Evolutionary conservation across 331 rosid species (phyloP), one percentile per base, ranked within the genome.

Genomic region (Malus hybrid): DNA sequence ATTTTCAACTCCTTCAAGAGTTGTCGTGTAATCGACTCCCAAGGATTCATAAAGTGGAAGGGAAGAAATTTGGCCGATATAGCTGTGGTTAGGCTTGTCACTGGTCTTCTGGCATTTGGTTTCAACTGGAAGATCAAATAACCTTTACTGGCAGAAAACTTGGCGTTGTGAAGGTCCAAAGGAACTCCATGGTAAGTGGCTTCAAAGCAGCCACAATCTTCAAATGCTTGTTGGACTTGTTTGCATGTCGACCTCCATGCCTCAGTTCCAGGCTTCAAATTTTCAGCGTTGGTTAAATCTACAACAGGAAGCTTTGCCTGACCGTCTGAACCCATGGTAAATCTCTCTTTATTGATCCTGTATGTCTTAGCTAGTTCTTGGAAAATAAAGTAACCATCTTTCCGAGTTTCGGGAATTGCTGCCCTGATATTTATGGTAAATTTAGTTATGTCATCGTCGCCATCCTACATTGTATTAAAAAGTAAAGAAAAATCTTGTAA

Each of bases 201-300:
- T 76, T 89, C 91, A 67, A 89, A 88, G 83, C 93, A 92, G 70
- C 97, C 97, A 66, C 78, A 88, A 60, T 86, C 88, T 27, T 75
- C 86, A 31, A 88, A 85, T 59, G 93, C 91, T 57, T 84, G 33
- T 50, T 82, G 39, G 66, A 92, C 96, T 82, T 79, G 85, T 22
- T 82, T 77, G 65, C 81, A 89, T 79, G 83, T 86, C 54, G 16
- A 68, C 12, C 80, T 85, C 93, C 96, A 89, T 57, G 86, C 76
- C 8, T 79, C 48, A 22, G 72, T 81, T 8, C 64, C 73, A 13
- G 65, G 83, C 42, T 79, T 74, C 10, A 78, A 57, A 8, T 62
- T 54, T 55, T 80, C 61, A 22, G 12, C 13, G 1, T 78, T 44
- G 10, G 80, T 77, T 74, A 89, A 85, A 69, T 86, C 87, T 36